Conservation (phyloP, 148 eudicot species). For the Suaeda aralocaspica region DNA sequence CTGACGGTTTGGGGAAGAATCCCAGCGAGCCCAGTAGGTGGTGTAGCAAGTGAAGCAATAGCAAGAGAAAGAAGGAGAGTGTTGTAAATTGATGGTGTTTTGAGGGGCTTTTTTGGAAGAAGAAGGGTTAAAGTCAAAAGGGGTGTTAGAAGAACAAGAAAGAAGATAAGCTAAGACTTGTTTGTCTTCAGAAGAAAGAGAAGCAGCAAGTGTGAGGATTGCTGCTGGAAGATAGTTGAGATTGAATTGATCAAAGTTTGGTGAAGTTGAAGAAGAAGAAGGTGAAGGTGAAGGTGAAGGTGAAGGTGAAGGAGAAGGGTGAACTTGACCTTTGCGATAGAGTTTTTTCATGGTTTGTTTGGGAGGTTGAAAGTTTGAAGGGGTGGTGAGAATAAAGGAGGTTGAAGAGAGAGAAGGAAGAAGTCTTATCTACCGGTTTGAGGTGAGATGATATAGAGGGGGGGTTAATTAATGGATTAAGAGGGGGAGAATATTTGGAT, state of each 20-base stretch:
- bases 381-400: neutral
- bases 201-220: conserved; percentile 52
- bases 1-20: conserved; percentile 70
- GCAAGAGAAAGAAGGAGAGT: conserved; percentile 49
- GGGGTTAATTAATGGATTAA: no score
- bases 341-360: conserved; percentile 58
- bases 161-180: conserved; percentile 73
- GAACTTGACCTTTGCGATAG: conserved; percentile 56
- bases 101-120: conserved; percentile 9
- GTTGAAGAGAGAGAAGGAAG: conserved; percentile 12
- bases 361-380: neutral
- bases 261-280: no score
- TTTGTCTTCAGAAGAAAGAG: conserved; percentile 55
- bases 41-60: conserved; percentile 72
- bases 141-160: conserved; percentile 41
- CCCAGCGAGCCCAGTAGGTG: conserved; percentile 78
- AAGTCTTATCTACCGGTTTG: conserved; percentile 27
- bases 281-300: conserved; percentile 44
- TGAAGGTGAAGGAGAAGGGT: conserved; percentile 56
- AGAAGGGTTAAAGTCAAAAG: conserved; percentile 17
- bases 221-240: conserved; percentile 53
- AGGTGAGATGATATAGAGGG: conserved; percentile 22
- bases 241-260: conserved; percentile 40
- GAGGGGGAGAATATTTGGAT: neutral
- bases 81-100: conserved; percentile 21